Base-by-base conservation (phyloP, 371 early-diverging fungal genomes). In the Apophysomyces sp. region DNA sequence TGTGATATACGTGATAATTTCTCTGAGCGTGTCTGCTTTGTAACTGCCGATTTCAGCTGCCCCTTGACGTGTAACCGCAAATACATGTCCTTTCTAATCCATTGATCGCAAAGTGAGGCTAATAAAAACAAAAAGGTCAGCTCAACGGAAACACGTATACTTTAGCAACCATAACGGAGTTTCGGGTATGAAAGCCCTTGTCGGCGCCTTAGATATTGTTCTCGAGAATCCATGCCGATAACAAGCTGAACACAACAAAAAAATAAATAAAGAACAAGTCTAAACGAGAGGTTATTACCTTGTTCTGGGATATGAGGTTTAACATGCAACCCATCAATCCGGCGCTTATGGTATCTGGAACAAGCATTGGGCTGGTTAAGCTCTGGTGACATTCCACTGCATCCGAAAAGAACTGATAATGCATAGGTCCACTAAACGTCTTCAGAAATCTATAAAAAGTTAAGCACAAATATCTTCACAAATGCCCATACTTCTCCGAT, bases 401-500 rank as follows among this genome's bases (percentile, higher is more conserved):
- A 2, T 39, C 26, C 1, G 57, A 49, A 62, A 57, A 57, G 13
- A 37, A 49, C 29, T 36, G 8, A 28, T 44, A 21, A 26, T 44
- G 21, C 21, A 21, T 21, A 21, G 49, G 49, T 5, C 57, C 27
- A 18, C 26, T 37, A 49, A 62, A 52, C 7, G 8, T 57, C 15
- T 40, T 29, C 11, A 62, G 24, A 30, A 62, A 62, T 37, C 63
- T 62, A 37, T 5, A 15, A 54, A 41, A 26, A 49, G 15, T 29
- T 21, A 28, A 11, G 2, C 15, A 7, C 24, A 41, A 15, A 40
- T 9, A 21, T 44, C n/a, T n/a, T 30, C 12, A 12, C 16, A 32
- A 52, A 11, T 1, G 13, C 27, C 5, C 13, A 16, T 62, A 62
- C 63, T 51, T 62, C 34, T 62, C 63, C 1, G 63, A 62, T 11